Conservation (phyloP, 164 flowering plant species). For the Chloranthus sessilifolius region DNA sequence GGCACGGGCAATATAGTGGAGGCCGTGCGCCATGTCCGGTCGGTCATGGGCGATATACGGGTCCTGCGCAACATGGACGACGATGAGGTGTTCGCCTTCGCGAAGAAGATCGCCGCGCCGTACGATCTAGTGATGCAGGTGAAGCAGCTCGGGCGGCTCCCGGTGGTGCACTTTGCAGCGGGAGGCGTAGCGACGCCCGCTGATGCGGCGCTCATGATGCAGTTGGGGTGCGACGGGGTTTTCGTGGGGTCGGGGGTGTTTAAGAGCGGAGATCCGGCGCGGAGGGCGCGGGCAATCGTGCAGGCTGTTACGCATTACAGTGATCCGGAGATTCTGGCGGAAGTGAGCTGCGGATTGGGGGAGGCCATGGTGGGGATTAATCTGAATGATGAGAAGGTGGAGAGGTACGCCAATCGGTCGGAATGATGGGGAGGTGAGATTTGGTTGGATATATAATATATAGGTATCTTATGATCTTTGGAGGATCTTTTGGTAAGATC, state of each 20-base stretch:
- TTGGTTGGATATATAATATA: too few relatives aligned
- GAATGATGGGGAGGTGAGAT: too few relatives aligned
- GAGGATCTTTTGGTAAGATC: too few relatives aligned
- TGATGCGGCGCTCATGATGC: slow-evolving; percentile 51
- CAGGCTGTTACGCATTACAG: slow-evolving; percentile 35
- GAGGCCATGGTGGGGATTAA: slow-evolving; percentile 37
- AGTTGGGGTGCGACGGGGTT: slow-evolving; percentile 46
- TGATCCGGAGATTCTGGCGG: slow-evolving; percentile 29
- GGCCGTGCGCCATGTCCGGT: slow-evolving; percentile 39
- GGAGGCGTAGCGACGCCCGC: slow-evolving; percentile 48
- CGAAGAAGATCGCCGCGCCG: slow-evolving; percentile 38
- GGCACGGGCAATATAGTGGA: slow-evolving; percentile 35
- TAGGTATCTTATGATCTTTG: too few relatives aligned
- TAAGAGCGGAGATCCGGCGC: slow-evolving; percentile 33
- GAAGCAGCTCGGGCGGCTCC: slow-evolving; percentile 43
- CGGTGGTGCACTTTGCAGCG: slow-evolving; percentile 44
- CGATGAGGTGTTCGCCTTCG: slow-evolving; percentile 41
- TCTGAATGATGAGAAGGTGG: slow-evolving; percentile 29
- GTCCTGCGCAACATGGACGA: slow-evolving; percentile 38
- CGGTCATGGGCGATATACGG: slow-evolving; percentile 39
- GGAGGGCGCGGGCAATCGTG: slow-evolving; percentile 28
- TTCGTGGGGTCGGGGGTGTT: slow-evolving; percentile 47
- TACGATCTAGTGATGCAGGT: slow-evolving; percentile 43
- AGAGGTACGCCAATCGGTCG: slow-evolving; percentile 27
- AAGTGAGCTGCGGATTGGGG: slow-evolving; percentile 33